Base-by-base conservation (phyloP, 495 filamentous ascomycete genomes). In the Daldinia loculata region DNA sequence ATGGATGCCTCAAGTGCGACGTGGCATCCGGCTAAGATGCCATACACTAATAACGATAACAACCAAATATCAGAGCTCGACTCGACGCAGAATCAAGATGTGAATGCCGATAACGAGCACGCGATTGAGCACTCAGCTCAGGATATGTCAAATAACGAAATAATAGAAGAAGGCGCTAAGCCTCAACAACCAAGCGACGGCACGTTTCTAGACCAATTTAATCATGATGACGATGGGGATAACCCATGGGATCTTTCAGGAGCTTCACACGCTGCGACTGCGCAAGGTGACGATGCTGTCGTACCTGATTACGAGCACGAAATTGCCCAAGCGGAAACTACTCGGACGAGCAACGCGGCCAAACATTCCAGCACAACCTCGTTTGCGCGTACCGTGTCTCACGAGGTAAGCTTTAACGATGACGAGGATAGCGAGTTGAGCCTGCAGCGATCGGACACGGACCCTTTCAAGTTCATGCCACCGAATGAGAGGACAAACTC, bases 401-500 rank as follows among this genome's bases (percentile, higher is more conserved):
- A 82, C 32, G 83, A 87, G 26, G 79, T 87, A 17, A 88, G 80
- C 75, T 89, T 85, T 74, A 76, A 77, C 36, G 85, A 87, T 73
- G 86, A 88, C 56, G 81, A 83, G 29, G 86, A 88, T 56, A 72
- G 76, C 30, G 85, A 87, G 69, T 86, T 85, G 78, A 83, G 78
- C 63, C 60, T 84, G 0, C 78, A 84, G 11, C 78, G 81, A 50
- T 80, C 80, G 24, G 82, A 83, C 41, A 82, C 84, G 5, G 83
- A 89, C 63, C 84, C 84, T 14, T 89, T 88, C 76, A 84, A 84
- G 62, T 82, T 84, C 50, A 84, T 89, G 79, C 76, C 82, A 11
- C 76, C 82, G 12, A 82, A 72, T 58, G 83, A 86, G 32, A 82
- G 88, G 56, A 85, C 88, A 48, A 89, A 91, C 74, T 90, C 89